phyloP scores from a whole-genome alignment of 1,139 yeast species.

The Candida smagusa region DNA sequence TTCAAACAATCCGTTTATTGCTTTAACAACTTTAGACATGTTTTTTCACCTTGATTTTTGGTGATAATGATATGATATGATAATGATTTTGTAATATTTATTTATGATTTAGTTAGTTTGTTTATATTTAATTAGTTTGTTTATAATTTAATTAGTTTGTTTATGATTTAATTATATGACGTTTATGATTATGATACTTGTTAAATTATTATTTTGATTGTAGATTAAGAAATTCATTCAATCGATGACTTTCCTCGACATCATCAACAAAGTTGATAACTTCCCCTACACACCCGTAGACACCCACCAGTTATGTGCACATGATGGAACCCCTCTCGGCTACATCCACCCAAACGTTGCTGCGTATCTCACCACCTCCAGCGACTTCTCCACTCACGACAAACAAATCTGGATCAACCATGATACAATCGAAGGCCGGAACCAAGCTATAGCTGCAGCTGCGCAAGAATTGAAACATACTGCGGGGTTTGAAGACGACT shows the following conservation, averaged over 20 bases:
- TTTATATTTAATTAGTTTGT: too few relatives aligned
- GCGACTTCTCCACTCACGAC: conserved; percentile 28
- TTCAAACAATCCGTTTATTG: conserved; percentile 27
- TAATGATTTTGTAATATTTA: too few relatives aligned
- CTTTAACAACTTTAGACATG: conserved; percentile 20
- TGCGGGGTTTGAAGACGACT: conserved; percentile 38
- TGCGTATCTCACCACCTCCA: conserved; percentile 20
- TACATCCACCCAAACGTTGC: conserved; percentile 49
- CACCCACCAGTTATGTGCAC: conserved; percentile 17
- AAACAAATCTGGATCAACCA: conserved; percentile 34
- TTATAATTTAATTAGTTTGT: too few relatives aligned
- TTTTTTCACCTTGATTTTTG: background rate
- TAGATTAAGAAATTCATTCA: too few relatives aligned
- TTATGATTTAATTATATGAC: too few relatives aligned
- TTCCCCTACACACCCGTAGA: conserved; percentile 33
- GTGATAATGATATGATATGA: too few relatives aligned
- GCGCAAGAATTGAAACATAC: conserved; percentile 42
- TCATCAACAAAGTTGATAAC: conserved; percentile 46
- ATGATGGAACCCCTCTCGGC: conserved; percentile 54
- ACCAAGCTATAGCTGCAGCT: conserved; percentile 38
- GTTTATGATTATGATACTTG: too few relatives aligned
- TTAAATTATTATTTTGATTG: too few relatives aligned
- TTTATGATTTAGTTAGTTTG: too few relatives aligned
- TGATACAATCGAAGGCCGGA: conserved; percentile 44
- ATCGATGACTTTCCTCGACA: conserved; percentile 1